Evolutionary conservation across 2,329 filamentous ascomycete species (phyloP).

Genomic region (Stagonosporopsis tanaceti): DNA sequence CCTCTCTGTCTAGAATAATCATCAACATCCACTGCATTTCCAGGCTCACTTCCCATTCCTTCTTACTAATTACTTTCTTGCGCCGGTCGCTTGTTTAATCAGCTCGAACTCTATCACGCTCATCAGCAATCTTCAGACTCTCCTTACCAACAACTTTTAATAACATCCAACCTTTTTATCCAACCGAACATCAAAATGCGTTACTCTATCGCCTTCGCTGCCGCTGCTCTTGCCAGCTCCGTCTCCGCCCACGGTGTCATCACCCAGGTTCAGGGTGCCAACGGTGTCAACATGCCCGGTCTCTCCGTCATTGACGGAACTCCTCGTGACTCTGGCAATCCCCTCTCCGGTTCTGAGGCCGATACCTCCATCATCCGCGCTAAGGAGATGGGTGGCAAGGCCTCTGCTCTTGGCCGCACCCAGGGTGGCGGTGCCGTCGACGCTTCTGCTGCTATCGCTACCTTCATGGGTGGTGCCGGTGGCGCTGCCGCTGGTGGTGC

Average conservation of each 20-base stretch:
- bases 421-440: constrained; percentile 66
- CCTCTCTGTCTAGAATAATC: constrained; percentile 23
- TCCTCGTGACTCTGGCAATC: constrained; percentile 70
- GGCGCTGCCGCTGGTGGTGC: constrained; percentile 35
- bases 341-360: constrained; percentile 69
- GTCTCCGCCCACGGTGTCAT: constrained; percentile 67
- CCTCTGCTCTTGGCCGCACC: constrained; percentile 70
- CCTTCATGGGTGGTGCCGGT: constrained; percentile 61
- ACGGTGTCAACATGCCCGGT: constrained; percentile 69
- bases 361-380: constrained; percentile 75
- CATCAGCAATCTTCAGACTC: constrained; percentile 23
- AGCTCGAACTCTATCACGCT: constrained; percentile 23
- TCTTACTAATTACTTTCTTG: constrained; percentile 43
- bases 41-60: constrained; percentile 39
- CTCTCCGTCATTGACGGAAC: constrained; percentile 70
- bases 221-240: constrained; percentile 58
- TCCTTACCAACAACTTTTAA: constrained; percentile 23
- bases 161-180: constrained; percentile 11
- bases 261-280: constrained; percentile 64
- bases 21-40: constrained; percentile 43
- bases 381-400: constrained; percentile 64
- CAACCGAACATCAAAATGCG: constrained; percentile 54
- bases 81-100: constrained; percentile 48
- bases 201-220: constrained; percentile 57
- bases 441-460: constrained; percentile 63